Conservation (phyloP, 2,329 filamentous ascomycete genomes). For the Curvularia spicifera region DNA sequence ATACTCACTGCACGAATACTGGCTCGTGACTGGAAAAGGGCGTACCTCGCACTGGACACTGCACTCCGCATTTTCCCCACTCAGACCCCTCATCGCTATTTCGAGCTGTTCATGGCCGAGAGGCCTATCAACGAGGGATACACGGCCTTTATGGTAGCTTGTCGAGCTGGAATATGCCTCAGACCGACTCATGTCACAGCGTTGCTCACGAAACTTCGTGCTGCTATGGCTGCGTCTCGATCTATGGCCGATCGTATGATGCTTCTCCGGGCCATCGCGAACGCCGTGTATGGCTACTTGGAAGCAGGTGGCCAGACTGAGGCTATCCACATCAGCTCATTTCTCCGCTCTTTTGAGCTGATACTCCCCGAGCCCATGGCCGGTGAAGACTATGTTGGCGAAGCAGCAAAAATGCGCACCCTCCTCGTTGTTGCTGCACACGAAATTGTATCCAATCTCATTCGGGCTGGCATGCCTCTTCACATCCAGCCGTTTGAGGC, state of each 20-base stretch:
- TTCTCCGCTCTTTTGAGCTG: constrained; percentile 47
- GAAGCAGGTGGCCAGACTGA: constrained; percentile 49
- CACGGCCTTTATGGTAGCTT: constrained; percentile 56
- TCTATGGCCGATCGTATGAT: constrained; percentile 32
- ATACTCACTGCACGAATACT: constrained; percentile 57
- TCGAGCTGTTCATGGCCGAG: constrained; percentile 54
- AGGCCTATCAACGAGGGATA: constrained; percentile 57
- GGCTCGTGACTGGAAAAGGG: constrained; percentile 54
- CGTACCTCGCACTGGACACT: constrained; percentile 60
- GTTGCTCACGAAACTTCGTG: constrained; percentile 43
- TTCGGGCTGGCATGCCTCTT: constrained; percentile 39
- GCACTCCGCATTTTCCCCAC: constrained; percentile 56
- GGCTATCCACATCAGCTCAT: constrained; percentile 46
- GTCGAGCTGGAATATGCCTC: constrained; percentile 52
- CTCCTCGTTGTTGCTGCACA: constrained; percentile 34
- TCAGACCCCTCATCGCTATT: constrained; percentile 51
- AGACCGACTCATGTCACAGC: constrained; percentile 41
- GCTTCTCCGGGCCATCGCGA: constrained; percentile 50
- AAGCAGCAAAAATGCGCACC: constrained; percentile 31
- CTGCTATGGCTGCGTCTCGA: constrained; percentile 23
- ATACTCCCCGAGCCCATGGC: constrained; percentile 30
- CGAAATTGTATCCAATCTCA: constrained; percentile 29
- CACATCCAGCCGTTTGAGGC: constrained; percentile 30
- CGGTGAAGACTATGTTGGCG: constrained; percentile 26
- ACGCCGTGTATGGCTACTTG: constrained; percentile 52